Conservation (phyloP, 805 yeast genomes). For the Sugiyamaella valdiviana region DNA sequence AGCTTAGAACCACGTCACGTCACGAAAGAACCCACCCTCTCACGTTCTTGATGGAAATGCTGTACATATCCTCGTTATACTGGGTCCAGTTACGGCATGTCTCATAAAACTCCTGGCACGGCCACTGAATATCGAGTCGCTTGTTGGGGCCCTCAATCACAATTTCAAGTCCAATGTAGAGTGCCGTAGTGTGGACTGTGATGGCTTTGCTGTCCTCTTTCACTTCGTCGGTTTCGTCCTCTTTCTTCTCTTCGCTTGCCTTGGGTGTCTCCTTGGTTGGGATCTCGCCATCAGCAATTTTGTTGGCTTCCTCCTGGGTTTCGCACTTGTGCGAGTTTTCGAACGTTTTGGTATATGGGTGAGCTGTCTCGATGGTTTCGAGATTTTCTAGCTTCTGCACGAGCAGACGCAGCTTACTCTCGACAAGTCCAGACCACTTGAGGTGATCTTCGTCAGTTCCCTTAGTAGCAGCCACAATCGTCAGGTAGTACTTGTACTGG, state of each 20-base stretch:
- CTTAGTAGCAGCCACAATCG: slow-evolving; percentile 70
- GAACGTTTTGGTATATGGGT: slow-evolving; percentile 80
- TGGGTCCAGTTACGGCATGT: slow-evolving; percentile 68
- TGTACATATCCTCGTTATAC: slow-evolving; percentile 54
- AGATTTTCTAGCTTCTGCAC: slow-evolving; percentile 78
- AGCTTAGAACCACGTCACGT: not conserved
- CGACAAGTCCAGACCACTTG: slow-evolving; percentile 91
- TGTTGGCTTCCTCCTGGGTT: slow-evolving; percentile 49
- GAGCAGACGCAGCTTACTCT: slow-evolving; percentile 72
- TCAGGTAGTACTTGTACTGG: slow-evolving; percentile 78
- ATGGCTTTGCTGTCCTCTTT: slow-evolving; percentile 25
- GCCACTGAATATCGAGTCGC: slow-evolving; percentile 71
- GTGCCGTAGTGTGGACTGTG: slow-evolving; percentile 57
- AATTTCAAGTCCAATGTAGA: slow-evolving; percentile 73
- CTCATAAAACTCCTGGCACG: slow-evolving; percentile 82
- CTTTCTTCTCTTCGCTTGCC: slow-evolving; percentile 13
- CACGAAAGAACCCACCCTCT: slow-evolving; percentile 39
- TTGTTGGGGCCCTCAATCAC: slow-evolving; percentile 41
- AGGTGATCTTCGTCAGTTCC: slow-evolving; percentile 74
- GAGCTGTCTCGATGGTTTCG: slow-evolving; percentile 74
- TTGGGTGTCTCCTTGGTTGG: not conserved
- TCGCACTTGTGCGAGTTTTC: slow-evolving; percentile 46
- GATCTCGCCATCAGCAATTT: slow-evolving; percentile 50
- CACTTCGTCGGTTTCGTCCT: slow-evolving; percentile 24
- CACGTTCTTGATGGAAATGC: slow-evolving; percentile 64